Evolutionary conservation across 352 stramenopile genomes (phyloP), one percentile per base, ranked within the genome.

Genomic region (Globisporangium polare): DNA sequence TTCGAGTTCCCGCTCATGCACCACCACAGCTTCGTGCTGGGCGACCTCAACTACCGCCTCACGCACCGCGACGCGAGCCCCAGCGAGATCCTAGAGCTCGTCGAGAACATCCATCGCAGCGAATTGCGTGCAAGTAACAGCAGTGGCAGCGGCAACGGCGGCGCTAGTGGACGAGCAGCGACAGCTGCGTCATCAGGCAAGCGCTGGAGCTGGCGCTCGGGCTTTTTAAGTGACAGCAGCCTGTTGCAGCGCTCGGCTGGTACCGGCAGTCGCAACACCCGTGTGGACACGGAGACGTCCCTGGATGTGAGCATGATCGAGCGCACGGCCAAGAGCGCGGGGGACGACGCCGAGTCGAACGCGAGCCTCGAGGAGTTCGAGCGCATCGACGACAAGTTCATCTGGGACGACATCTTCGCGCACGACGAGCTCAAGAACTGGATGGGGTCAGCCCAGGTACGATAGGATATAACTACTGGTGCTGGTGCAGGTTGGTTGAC

Each of bases 31-130:
- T 93, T 97, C 54, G 74, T 97, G 35, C 68, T 97, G 20, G 90
- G 90, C 13, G 90, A 97, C 63, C 75, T 97, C 50, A 97, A 97
- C 72, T 97, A 97, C 68, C 83, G 90, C 10, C 71, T 96, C 12
- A 84, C 73, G 43, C 73, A 90, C 46, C 71, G 69, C 9, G 67
- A 75, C 20, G 83, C 79, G 2, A 80, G 55, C 12, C 72, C 82
- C 17, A 67, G 73, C 20, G 73, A 80, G 52, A 86, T 92, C 15
- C 58, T 92, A 6, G 79, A 90, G 47, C 71, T 92, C 24, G 72
- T 92, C 13, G 72, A 62, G 15, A 77, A 74, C 50, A 74, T 83
- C 10, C 69, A 72, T 8, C 63, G 70, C 39, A 71, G 69, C 52
- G 75, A 84, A 49, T 60, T 67, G n/a, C 12, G 27, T 1, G 43